Evolutionary conservation across 1,284 basidiomycete genomes (phyloP).

Genomic region (Clitocybe nebularis): DNA sequence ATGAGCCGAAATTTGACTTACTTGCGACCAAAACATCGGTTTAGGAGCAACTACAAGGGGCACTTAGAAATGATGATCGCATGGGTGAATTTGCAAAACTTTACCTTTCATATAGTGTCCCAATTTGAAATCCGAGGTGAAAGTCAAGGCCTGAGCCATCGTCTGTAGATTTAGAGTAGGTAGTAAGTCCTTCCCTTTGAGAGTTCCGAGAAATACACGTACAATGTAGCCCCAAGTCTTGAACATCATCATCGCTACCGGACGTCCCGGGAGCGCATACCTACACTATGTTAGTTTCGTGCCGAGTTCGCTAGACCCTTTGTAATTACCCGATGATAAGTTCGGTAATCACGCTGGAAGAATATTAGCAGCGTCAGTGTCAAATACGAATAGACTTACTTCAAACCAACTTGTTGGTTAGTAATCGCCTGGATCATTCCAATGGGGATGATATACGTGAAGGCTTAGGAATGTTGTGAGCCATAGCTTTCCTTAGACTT

Average conservation of each 20-base stretch:
- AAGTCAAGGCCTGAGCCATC: conserved; percentile 42
- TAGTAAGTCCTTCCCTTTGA: conserved; percentile 28
- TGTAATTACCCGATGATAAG: conserved; percentile 39
- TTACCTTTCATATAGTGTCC: conserved; percentile 70
- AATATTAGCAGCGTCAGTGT: background rate
- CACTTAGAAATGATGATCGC: no score
- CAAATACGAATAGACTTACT: conserved; percentile 12
- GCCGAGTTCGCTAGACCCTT: background rate
- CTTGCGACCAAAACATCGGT: conserved; percentile 51
- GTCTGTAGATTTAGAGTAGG: conserved; percentile 23
- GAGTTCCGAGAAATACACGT: conserved; percentile 39
- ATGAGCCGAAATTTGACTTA: background rate
- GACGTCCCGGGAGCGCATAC: conserved; percentile 47
- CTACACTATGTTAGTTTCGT: conserved; percentile 19
- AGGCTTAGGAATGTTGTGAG: conserved; percentile 30
- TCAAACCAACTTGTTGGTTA: conserved; percentile 60
- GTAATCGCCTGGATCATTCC: conserved; percentile 68
- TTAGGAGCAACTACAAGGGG: conserved; percentile 29
- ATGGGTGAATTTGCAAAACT: background rate
- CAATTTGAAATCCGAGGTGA: conserved; percentile 67
- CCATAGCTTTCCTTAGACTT: background rate
- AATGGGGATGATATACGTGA: conserved; percentile 60
- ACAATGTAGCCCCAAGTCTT: conserved; percentile 49
- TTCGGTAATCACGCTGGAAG: conserved; percentile 45
- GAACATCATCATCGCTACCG: conserved; percentile 61